Percentiles rank a stretch among this genome's conserved stretches.
Conservation (phyloP, 495 filamentous ascomycete species). For the Melanomma pulvis-pyrius region DNA sequence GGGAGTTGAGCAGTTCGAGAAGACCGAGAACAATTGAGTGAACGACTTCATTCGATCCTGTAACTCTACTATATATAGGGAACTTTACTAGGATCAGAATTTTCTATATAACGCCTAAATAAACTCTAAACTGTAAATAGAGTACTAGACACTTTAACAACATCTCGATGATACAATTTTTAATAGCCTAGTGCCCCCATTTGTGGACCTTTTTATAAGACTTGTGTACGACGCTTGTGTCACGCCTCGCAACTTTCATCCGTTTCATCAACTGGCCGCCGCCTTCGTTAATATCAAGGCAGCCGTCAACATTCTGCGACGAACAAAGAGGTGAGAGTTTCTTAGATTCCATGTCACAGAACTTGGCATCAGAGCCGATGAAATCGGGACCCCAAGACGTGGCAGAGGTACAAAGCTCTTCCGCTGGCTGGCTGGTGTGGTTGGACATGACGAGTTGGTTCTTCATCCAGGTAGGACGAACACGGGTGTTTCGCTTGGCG, state of each 20-base stretch:
- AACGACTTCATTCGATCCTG: too few relatives aligned
- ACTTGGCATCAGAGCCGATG: neutral
- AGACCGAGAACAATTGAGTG: too few relatives aligned
- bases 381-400: neutral
- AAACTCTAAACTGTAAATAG: too few relatives aligned
- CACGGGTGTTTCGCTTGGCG: neutral
- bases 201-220: neutral
- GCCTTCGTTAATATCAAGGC: slow-evolving; percentile 1
- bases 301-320: neutral
- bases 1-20: too few relatives aligned
- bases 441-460: neutral
- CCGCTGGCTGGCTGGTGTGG: neutral
- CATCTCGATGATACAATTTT: too few relatives aligned
- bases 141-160: too few relatives aligned
- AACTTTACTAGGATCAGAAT: too few relatives aligned
- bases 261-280: neutral
- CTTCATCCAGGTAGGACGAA: neutral
- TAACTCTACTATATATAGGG: too few relatives aligned
- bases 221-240: neutral
- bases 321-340: neutral
- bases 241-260: neutral
- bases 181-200: too few relatives aligned
- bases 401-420: neutral
- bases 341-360: neutral
- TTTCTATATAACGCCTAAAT: too few relatives aligned